Base-by-base conservation (phyloP, 306 rosid species). In the Argentina anserina region DNA sequence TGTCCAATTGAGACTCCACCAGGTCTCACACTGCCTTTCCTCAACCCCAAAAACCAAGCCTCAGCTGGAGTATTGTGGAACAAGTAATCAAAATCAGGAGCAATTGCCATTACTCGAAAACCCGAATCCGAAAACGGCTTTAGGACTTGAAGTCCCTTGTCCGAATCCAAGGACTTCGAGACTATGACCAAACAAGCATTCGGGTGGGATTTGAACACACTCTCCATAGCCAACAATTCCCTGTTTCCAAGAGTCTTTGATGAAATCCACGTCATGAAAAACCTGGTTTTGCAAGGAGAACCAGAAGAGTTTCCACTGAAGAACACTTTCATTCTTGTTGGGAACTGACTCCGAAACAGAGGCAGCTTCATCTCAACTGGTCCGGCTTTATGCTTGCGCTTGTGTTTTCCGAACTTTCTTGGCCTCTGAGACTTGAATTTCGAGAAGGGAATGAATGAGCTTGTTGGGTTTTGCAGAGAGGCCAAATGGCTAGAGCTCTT, bases 211-310 rank as follows among this genome's bases (percentile, higher is more conserved):
- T 88, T 89, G 86, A 94, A 89, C 65, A 94, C 50, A 83, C 95
- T 89, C 76, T 91, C 92, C 18, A 94, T 12, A 11, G 95, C 84
- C 20, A 88, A 43, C 10, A 88, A 45, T 73, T 94, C 96, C 55
- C 90, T 88, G 0, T 72, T 86, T 46, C 95, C 81, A 55, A 94
- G 90, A 25, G 81, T 65, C 55, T 84, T 65, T 12, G 95, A 88
- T 10, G 96, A 88, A 82, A 94, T 91, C 97, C 98, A 91, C 52
- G 96, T 94, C 93, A 94, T 94, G 70, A 94, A 94, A 76, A 94
- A 89, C 47, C 88, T 81, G 20, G 78, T 45, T 73, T 85, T 75
- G 75, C 98, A 91, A 6, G 82, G 69, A 73, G 74, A 70, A 23
- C 49, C 21, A 15, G 64, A 29, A 20, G 59, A 46, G 23, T 80